phyloP scores from a whole-genome alignment of 192 early-diverging fungal genomes.

The Coemansia umbellata region DNA sequence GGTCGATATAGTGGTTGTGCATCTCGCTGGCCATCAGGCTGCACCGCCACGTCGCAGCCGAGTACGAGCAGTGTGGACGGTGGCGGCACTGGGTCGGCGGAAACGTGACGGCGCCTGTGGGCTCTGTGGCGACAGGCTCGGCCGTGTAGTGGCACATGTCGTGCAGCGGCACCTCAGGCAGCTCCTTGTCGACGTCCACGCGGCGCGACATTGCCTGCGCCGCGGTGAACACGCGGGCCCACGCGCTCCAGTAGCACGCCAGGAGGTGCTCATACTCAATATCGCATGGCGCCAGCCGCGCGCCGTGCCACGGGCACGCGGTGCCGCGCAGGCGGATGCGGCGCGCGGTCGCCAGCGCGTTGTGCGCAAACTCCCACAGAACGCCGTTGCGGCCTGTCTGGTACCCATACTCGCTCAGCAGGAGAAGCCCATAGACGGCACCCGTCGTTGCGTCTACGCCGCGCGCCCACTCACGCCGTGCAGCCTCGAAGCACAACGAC shows the following conservation, averaged over 20 bases:
- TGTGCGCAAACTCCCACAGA: conserved; percentile 25
- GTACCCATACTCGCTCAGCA: conserved; percentile 44
- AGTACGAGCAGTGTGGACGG: conserved; percentile 6
- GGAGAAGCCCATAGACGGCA: conserved; percentile 22
- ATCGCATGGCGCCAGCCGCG: conserved; percentile 20
- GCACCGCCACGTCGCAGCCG: conserved; percentile 17
- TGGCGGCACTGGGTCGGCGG: conserved; percentile 2
- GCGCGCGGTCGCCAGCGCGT: conserved; percentile 12
- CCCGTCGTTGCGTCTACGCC: conserved; percentile 15
- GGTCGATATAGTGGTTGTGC: conserved; percentile 18
- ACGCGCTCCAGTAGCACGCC: conserved; percentile 33
- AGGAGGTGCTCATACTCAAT: conserved; percentile 39
- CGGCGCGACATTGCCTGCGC: conserved; percentile 22
- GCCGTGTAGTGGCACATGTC: conserved; percentile 33
- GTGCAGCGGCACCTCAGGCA: conserved; percentile 31
- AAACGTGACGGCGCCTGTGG: conserved; percentile 4
- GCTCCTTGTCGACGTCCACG: background rate
- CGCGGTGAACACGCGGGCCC: conserved; percentile 14
- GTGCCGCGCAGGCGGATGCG: conserved; percentile 14
- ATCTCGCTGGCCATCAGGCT: conserved; percentile 11
- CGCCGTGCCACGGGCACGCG: conserved; percentile 25
- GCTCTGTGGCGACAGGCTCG: conserved; percentile 1
- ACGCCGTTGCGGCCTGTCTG: conserved; percentile 18
- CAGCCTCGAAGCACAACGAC: conserved; percentile 17
- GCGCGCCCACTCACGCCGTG: conserved; percentile 23